A percentile compares a stretch with the other conserved stretches of the same genome.
Evolutionary conservation across 2,329 filamentous ascomycete genomes (phyloP).

Genomic region (Talaromyces rugulosus): DNA sequence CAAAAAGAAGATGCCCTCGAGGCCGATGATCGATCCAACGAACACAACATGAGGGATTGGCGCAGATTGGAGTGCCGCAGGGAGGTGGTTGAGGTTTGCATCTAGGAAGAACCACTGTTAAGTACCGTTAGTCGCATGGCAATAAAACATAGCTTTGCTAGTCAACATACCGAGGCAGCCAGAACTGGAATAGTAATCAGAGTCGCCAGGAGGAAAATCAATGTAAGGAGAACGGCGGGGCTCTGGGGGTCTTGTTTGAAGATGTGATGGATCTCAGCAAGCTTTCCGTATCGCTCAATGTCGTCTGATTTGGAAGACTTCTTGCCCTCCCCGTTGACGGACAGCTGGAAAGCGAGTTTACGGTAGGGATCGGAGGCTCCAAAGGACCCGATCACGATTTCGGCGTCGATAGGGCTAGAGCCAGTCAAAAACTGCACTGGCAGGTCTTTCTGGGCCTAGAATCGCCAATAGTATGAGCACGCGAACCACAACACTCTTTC

Average conservation of each 20-base stretch:
- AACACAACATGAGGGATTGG: constrained; percentile 81
- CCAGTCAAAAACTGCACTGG: constrained; percentile 74
- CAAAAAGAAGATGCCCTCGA: constrained; percentile 89
- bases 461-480: background rate
- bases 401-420: constrained; percentile 67
- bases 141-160: constrained; percentile 10
- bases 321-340: constrained; percentile 61
- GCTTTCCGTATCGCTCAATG: constrained; percentile 77
- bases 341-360: constrained; percentile 67
- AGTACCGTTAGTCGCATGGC: constrained; percentile 16
- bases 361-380: constrained; percentile 67
- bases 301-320: constrained; percentile 58
- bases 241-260: constrained; percentile 77
- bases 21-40: constrained; percentile 77
- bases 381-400: constrained; percentile 80
- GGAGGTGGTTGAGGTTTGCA: constrained; percentile 74
- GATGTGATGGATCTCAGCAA: constrained; percentile 81
- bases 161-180: constrained; percentile 56
- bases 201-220: constrained; percentile 72
- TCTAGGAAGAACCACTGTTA: constrained; percentile 74
- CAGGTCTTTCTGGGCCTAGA: constrained; percentile 80
- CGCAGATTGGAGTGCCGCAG: constrained; percentile 68
- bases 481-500: background rate
- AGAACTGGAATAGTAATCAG: constrained; percentile 69
- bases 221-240: constrained; percentile 73